Base-by-base conservation (phyloP, 2,329 filamentous ascomycete genomes). In the Bimuria novae-zelandiae region DNA sequence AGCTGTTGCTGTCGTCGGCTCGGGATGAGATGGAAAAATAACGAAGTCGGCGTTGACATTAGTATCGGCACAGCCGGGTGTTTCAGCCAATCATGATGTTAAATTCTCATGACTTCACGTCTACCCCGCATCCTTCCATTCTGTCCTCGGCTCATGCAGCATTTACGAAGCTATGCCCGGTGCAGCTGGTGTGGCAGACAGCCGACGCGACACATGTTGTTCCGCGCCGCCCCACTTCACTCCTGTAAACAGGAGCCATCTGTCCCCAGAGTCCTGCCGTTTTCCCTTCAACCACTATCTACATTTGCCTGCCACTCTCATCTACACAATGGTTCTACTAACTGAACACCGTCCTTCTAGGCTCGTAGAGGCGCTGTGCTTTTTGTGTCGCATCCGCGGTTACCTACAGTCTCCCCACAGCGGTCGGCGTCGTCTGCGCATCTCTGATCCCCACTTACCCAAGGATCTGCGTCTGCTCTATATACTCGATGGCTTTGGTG, bases 381-480 rank as follows among this genome's bases (percentile, higher is more conserved):
- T 30, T 12, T 7, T 30, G 27, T 30, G 7, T 7, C 12, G 27
- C 27, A 12, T 7, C 27, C 27, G 7, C 27, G 12, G 12, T n/a
- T 30, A 12, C 27, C 27, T 30, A 30, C 27, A 30, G 7, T 30
- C 27, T 30, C 27, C 27, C 27, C 12, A 7, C 27, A 30, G 27
- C 27, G 27, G 7, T 30, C 27, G 27, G 27, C 27, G 27, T 30
- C 27, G 27, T 30, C 27, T 30, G 12, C 27, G 27, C 27, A 29
- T 22, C 47, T 52, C 14, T 27, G 46, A 55, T 59, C 57, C 52
- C 55, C 33, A 51, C 49, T 55, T 63, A 50, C 57, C 59, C 35
- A 61, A 63, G 53, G 55, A 62, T 63, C 59, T 60, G 52, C 57
- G 52, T 53, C 40, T 62, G 51, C 33, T 61, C 55, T 49, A 62